A percentile compares a stretch with the other conserved stretches of the same genome.
These are phyloP conservation scores for Yamadazyma friedrichii DNA, from an alignment of 1,139 yeast genomes.

Conservation along the genomic window DNA sequence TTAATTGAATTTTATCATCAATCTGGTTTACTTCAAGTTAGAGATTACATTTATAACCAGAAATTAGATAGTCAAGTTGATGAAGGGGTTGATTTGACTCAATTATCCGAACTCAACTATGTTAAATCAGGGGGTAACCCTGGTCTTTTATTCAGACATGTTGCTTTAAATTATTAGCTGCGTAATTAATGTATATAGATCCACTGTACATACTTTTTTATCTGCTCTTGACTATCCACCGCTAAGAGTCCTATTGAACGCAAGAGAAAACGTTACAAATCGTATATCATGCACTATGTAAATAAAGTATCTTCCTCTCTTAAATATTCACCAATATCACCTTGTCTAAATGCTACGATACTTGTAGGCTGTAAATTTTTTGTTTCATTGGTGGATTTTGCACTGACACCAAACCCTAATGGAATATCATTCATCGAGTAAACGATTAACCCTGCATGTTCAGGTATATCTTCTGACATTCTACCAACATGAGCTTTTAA, in stretches of 20 bases:
- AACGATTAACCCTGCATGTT: conserved; percentile 93
- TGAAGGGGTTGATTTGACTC: conserved; percentile 28
- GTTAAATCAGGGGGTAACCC: conserved; percentile 83
- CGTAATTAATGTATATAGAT: conserved; percentile 7
- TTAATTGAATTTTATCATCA: conserved; percentile 54
- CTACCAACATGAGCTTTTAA: conserved; percentile 95
- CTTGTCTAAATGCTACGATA: conserved; percentile 93
- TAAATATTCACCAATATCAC: conserved; percentile 96
- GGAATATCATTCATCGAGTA: conserved; percentile 92
- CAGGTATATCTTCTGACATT: conserved; percentile 97
- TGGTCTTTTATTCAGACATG: conserved; percentile 53
- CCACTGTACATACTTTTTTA: background rate
- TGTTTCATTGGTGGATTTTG: conserved; percentile 89
- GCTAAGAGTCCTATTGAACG: background rate
- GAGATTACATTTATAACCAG: conserved; percentile 45
- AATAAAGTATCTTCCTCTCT: conserved; percentile 97
- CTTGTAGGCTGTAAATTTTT: conserved; percentile 89
- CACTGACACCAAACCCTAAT: conserved; percentile 92
- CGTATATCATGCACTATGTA: conserved; percentile 43
- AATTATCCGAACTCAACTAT: conserved; percentile 51
- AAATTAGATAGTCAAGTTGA: conserved; percentile 19
- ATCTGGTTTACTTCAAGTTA: conserved; percentile 50
- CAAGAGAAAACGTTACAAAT: background rate
- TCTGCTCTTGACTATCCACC: no score
- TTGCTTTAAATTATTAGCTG: conserved; percentile 25